Evolutionary conservation across 1,284 basidiomycete genomes (phyloP), one percentile per base, ranked within the genome.

Genomic region (Ceratobasidium sp.): DNA sequence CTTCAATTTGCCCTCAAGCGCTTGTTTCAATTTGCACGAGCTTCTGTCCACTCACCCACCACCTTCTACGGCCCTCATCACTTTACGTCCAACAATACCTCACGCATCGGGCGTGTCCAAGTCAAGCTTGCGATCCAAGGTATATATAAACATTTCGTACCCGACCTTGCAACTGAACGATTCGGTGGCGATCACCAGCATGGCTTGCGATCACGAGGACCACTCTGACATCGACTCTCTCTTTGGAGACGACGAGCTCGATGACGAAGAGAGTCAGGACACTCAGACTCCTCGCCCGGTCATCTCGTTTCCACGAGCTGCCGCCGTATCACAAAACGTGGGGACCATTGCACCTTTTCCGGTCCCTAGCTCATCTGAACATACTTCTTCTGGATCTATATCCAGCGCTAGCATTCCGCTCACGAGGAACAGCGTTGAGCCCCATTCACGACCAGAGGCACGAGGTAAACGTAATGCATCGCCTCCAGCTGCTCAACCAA

Each of bases 261-360:
- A 63, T 5, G 40, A 39, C 3, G n/a, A n/a, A n/a, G n/a, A n/a
- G n/a, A n/a, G n/a, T n/a, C 71, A 46, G 33, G 23, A 61, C 4
- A 2, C 18, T 15, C 58, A 61, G 23, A n/a, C 64, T 28, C 56
- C 58, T 4, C 60, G 71, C 44, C 44, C 71, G 44, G 53, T 73
- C 15, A 73, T 73, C 56, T 60, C 40, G 53, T 63, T 73, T 63
- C 71, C 71, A 26, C 71, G 71, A 63, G 71, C 60, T 26, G 42
- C 71, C 23, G 58, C 28, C 26, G 18, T 40, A 63, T 63, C 77
- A 80, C 80, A 94, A 93, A 94, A 95, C 90, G 93, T 95, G 93
- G 93, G 93, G 93, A 92, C 93, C 93, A 94, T 94, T 94, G 93
- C 93, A 94, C 93, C 94, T 93, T 92, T 93, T 94, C 42, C 71